Conservation (phyloP, 768 basidiomycete genomes). For the Ramaria rubella region DNA sequence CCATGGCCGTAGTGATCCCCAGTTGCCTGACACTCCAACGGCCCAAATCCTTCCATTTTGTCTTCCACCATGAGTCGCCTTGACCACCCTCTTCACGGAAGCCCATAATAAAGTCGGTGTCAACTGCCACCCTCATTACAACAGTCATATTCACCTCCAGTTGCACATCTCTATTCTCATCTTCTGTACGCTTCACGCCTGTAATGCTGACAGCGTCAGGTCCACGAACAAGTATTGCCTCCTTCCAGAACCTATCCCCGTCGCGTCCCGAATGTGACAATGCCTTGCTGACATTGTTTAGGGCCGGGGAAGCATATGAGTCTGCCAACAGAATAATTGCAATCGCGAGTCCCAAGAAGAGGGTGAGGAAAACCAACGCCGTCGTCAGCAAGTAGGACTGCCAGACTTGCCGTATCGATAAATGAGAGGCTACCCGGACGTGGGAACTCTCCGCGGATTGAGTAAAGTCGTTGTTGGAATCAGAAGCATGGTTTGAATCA, state of each 20-base stretch:
- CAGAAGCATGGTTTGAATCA: background rate
- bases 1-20: background rate
- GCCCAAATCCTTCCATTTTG: background rate
- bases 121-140: constrained; percentile 1
- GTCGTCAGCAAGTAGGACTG: constrained; percentile 4
- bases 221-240: background rate
- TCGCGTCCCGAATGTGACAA: background rate
- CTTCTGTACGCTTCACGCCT: background rate
- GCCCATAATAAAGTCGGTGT: constrained; percentile 9
- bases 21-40: constrained; percentile 1
- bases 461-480: background rate
- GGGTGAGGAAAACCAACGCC: background rate
- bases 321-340: constrained; percentile 3
- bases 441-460: background rate
- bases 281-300: background rate
- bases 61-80: background rate
- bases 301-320: constrained; percentile 9
- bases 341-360: background rate
- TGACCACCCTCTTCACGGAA: background rate
- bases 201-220: background rate
- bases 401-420: background rate
- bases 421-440: background rate
- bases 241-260: constrained; percentile 1
- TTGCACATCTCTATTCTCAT: background rate
- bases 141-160: constrained; percentile 4